Evolutionary conservation across 306 rosid genomes (phyloP), one percentile per base, ranked within the genome.

Genomic region (Hippophae tibetana): DNA sequence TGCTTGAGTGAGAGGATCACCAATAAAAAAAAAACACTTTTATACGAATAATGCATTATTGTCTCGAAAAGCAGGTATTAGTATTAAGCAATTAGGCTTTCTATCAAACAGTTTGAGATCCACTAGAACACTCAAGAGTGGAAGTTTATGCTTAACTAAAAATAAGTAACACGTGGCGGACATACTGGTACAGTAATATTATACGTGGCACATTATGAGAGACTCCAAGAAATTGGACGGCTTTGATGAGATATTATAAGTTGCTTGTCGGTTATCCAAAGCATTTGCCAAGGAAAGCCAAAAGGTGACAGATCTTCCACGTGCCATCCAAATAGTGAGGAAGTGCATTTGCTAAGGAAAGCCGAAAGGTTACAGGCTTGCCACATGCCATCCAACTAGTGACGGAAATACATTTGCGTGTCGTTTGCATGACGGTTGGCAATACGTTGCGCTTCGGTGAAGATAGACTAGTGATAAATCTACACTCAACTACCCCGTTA

Each of bases 381-480:
- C 81, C 75, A 79, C 84, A 76, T 75, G 88, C 67, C 69, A 31
- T 25, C 42, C 13, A 1, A 1, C 7, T 3, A 8, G 13, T 49
- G 53, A 57, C 10, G 6, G n/a, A 10, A 58, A 60, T 59, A 80
- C 49, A 72, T 75, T 31, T 60, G 78, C 81, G 81, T 85, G 81
- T 68, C 72, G 67, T 51, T 53, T 42, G 40, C 49, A 31, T 7
- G 46, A 69, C 78, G 61, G 63, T 54, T 46, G 23, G 23, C 23
- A 18, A 18, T 18, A 18, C 7, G 27, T 57, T 53, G 53, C 65
- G 72, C 80, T 81, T 86, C 70, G 79, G 69, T 60, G 72, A 72
- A 66, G 54, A 56, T 4, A 43, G 43, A 42, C 1, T 26, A n/a
- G 10, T 38, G 9, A 14, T n/a, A 0, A 48, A n/a, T 57, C 70